Conservation (phyloP, 2,329 filamentous ascomycete species). For the Dactylella cylindrospora region DNA sequence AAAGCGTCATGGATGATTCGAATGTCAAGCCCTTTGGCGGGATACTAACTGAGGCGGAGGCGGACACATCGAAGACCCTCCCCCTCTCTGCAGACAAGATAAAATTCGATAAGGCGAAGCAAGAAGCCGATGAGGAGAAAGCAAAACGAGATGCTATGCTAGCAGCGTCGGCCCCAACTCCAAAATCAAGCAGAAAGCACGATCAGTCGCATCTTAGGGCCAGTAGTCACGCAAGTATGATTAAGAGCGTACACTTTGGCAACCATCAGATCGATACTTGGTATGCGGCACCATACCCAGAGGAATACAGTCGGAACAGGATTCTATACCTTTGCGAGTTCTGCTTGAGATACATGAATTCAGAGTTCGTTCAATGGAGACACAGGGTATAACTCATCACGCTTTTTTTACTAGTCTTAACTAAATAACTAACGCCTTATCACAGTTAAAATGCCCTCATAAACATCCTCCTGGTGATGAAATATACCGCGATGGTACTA, state of each 20-base stretch:
- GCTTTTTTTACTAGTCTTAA: conserved; percentile 1
- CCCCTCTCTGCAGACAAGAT: conserved; percentile 77
- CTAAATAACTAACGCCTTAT: conserved; percentile 50
- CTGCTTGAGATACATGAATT: conserved; percentile 99
- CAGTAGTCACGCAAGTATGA: conserved; percentile 66
- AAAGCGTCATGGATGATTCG: conserved; percentile 47
- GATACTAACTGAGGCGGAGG: conserved; percentile 83
- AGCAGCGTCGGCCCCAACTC: conserved; percentile 23
- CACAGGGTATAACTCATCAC: conserved; percentile 67
- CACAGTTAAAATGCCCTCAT: conserved; percentile 73
- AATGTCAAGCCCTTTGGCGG: conserved; percentile 82
- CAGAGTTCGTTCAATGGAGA: conserved; percentile 95
- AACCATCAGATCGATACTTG: conserved; percentile 98
- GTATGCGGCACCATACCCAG: conserved; percentile 97
- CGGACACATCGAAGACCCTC: conserved; percentile 85
- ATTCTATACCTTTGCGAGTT: conserved; percentile 99
- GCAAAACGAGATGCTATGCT: conserved; percentile 36
- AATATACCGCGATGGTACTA: conserved; percentile 86
- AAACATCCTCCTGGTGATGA: conserved; percentile 98
- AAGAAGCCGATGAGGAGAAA: conserved; percentile 73
- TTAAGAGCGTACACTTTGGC: conserved; percentile 98
- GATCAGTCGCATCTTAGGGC: conserved; percentile 30
- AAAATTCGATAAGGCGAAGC: conserved; percentile 84
- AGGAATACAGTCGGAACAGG: conserved; percentile 95
- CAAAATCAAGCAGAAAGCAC: conserved; percentile 28